A percentile compares a stretch with the other conserved stretches of the same genome.
phyloP scores from a whole-genome alignment of 441 rosid genomes.

The Lepidium campestre region DNA sequence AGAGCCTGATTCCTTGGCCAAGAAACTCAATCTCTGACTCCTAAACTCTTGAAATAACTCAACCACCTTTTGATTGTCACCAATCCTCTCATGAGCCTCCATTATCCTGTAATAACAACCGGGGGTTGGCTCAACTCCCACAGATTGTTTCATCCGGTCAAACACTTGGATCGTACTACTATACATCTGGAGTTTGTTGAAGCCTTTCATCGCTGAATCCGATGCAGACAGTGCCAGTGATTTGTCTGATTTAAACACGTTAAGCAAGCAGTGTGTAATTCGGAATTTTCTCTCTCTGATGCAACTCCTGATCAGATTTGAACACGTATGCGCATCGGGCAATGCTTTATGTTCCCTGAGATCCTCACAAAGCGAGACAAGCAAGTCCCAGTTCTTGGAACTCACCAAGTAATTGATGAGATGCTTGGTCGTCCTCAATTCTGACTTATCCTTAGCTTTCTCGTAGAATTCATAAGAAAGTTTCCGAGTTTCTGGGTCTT shows the following conservation, averaged over 20 bases:
- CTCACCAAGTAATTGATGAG: constrained; percentile 52
- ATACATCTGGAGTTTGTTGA: constrained; percentile 79
- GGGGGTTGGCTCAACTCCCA: constrained; percentile 37
- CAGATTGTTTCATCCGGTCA: constrained; percentile 40
- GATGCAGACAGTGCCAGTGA: constrained; percentile 40
- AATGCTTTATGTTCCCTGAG: constrained; percentile 42
- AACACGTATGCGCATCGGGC: constrained; percentile 56
- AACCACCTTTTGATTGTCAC: constrained; percentile 43
- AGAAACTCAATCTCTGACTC: constrained; percentile 28
- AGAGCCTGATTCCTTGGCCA: constrained; percentile 27
- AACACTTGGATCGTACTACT: constrained; percentile 49
- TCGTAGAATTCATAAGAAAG: constrained; percentile 48
- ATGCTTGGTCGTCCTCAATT: constrained; percentile 46
- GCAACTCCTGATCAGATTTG: constrained; percentile 46
- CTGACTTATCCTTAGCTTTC: constrained; percentile 49
- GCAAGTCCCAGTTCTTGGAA: constrained; percentile 54
- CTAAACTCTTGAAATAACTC: constrained; percentile 54
- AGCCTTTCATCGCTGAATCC: constrained; percentile 67
- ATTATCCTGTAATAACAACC: constrained; percentile 55
- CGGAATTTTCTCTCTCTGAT: constrained; percentile 53
- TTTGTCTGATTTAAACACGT: constrained; percentile 34
- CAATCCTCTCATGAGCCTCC: constrained; percentile 58
- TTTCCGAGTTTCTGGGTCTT: constrained; percentile 36
- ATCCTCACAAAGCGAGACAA: constrained; percentile 46
- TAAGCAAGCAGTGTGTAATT: constrained; percentile 43